These are phyloP conservation scores for Sarocladium brachiariae DNA, from an alignment of 2,329 filamentous ascomycete genomes.

Conservation along the genomic window DNA sequence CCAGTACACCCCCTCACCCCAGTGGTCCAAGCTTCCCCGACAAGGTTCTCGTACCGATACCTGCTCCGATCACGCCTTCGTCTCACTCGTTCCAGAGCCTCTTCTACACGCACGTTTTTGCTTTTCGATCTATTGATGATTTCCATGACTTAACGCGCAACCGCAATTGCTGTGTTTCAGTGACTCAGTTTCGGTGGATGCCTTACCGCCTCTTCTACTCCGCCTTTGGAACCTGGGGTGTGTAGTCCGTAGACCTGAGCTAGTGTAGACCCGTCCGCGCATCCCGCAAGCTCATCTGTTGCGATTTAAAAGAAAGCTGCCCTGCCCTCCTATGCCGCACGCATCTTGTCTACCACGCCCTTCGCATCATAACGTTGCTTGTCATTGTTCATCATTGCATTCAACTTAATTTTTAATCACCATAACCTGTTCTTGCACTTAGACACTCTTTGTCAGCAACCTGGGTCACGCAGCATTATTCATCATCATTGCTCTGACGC, in stretches of 20 bases:
- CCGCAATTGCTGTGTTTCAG: background rate
- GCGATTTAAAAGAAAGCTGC: background rate
- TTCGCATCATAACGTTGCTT: conserved; percentile 1
- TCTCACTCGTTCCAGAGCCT: background rate
- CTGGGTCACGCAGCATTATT: background rate
- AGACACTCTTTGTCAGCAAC: background rate
- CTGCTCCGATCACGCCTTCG: conserved; percentile 8
- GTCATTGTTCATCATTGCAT: background rate
- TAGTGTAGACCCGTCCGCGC: background rate
- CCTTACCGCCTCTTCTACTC: background rate
- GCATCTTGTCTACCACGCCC: background rate
- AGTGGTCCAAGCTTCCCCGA: conserved; percentile 2
- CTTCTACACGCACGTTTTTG: background rate
- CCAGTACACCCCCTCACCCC: background rate
- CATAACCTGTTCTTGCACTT: background rate
- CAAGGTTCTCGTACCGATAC: conserved; percentile 1
- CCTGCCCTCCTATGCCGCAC: background rate
- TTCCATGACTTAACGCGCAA: background rate
- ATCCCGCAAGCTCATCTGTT: background rate
- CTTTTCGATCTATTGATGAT: background rate
- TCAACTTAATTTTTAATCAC: conserved; percentile 4
- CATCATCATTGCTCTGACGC: background rate
- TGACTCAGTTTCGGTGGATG: background rate
- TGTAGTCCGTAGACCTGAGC: background rate
- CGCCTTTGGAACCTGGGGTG: background rate